These are phyloP conservation scores for Mesembryanthemum crystallinum DNA, from an alignment of 148 eudicot species.

Conservation along the genomic window DNA sequence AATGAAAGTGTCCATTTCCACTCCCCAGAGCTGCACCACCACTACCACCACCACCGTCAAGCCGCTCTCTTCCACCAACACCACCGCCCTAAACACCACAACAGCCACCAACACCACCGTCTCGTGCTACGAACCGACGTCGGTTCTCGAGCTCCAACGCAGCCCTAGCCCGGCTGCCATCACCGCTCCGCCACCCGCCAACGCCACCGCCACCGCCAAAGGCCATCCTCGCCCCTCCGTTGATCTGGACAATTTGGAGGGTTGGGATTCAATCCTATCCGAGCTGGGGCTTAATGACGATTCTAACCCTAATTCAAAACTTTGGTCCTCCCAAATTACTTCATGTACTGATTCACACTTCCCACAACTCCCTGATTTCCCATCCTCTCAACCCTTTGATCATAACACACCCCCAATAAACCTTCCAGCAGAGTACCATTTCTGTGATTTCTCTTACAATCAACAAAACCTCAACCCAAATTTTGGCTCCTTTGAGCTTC, in stretches of 20 bases:
- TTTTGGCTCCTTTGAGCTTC: constrained; percentile 23
- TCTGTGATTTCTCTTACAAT: constrained; percentile 24
- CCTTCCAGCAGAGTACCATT: constrained; percentile 40
- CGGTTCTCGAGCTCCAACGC: constrained; percentile 71
- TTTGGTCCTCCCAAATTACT: constrained; percentile 35
- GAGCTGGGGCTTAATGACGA: constrained; percentile 87
- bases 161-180: constrained; percentile 53
- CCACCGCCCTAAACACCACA: constrained; percentile 23
- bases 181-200: constrained; percentile 13
- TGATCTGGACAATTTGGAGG: constrained; percentile 65
- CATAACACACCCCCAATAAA: constrained; percentile 16
- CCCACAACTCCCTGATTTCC: constrained; percentile 45
- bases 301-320: constrained; percentile 37
- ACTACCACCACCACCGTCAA: constrained; percentile 17
- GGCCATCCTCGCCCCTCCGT: constrained; percentile 29
- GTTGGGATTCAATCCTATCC: constrained; percentile 76
- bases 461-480: constrained; percentile 27
- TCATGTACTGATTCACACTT: constrained; percentile 30
- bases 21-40: constrained; percentile 31
- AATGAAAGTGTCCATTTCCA: constrained; percentile 66
- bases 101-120: constrained; percentile 2
- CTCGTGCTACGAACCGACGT: constrained; percentile 71
- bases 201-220: constrained; percentile 19
- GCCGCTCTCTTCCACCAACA: constrained; percentile 22
- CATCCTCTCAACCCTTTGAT: constrained; percentile 39